Evolutionary conservation across 2,329 filamentous ascomycete species (phyloP).

Genomic region (Gaeumannomyces tritici): DNA sequence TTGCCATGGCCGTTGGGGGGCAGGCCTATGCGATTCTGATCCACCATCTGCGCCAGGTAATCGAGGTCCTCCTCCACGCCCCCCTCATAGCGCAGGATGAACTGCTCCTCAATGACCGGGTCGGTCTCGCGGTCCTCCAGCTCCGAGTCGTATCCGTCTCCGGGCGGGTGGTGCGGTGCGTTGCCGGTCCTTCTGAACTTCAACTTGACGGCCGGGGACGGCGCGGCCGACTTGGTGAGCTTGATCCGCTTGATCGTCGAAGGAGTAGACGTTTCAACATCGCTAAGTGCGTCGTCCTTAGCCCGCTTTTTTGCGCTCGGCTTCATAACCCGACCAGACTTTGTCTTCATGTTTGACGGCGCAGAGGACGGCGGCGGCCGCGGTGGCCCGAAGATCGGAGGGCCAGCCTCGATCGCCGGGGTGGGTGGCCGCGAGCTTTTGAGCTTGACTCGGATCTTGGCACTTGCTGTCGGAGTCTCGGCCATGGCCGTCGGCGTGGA

Average conservation of each 20-base stretch:
- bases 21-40: slow-evolving; percentile 66
- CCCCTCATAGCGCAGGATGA: slow-evolving; percentile 80
- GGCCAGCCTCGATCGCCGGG: slow-evolving; percentile 18
- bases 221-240: slow-evolving; percentile 4
- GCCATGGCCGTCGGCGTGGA: not conserved
- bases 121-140: slow-evolving; percentile 83
- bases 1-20: slow-evolving; percentile 25
- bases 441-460: slow-evolving; percentile 17
- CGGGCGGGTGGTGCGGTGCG: slow-evolving; percentile 58
- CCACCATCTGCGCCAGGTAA: slow-evolving; percentile 66
- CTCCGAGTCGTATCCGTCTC: slow-evolving; percentile 94
- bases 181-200: slow-evolving; percentile 37
- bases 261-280: slow-evolving; percentile 20
- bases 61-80: slow-evolving; percentile 65
- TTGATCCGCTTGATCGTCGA: slow-evolving; percentile 34
- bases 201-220: slow-evolving; percentile 5
- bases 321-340: slow-evolving; percentile 49
- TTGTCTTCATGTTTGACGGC: slow-evolving; percentile 35
- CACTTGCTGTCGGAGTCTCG: slow-evolving; percentile 9
- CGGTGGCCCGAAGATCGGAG: slow-evolving; percentile 13
- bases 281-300: slow-evolving; percentile 44
- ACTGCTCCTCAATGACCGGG: slow-evolving; percentile 80
- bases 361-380: not conserved
- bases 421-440: slow-evolving; percentile 16
- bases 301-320: slow-evolving; percentile 54